Evolutionary conservation across 2,329 filamentous ascomycete genomes (phyloP), one percentile per base, ranked within the genome.

Genomic region (Sporothrix protearum): DNA sequence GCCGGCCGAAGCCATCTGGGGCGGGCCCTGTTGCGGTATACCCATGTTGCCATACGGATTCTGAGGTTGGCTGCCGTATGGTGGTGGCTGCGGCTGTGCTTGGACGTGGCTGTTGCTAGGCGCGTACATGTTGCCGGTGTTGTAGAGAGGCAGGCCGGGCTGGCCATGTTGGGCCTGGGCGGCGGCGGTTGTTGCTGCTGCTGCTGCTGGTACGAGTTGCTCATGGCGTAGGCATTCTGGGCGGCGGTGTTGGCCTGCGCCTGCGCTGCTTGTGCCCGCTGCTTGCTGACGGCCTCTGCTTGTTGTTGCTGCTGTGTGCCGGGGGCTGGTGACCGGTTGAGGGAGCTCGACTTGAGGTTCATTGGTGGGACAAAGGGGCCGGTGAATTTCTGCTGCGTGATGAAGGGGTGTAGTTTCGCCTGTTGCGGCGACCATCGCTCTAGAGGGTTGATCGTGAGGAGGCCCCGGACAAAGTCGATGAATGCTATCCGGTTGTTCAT

Each of bases 341-440:
- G 85, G 1, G 92, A 92, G 77, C 92, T 93, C 25, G 93, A 89
- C 80, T 97, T 97, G 73, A 98, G 84, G 78, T 97, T 97, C 94
- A 97, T 97, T 2, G 95, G 95, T 9, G 96, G 96, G 64, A 98
- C 92, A 78, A 99, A 99, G 3, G 94, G 94, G 0, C 94, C 94
- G 0, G 94, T 97, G 79, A 91, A 99, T 83, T 98, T 99, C 78
- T 96, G 92, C 79, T 99, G 96, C 0, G 96, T 99, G 78, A 99
- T 99, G 81, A 99, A 99, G 0, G 96, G 96, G 79, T 99, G 96
- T 73, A 97, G 84, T 79, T 97, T 97, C 45, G 96, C 96, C 82
- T 99, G 96, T 78, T 97, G 95, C 7, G 96, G 96, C 3, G 96
- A 97, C 96, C 96, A 99, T 80, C 96, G 86, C 81, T 99, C 96